Conservation (phyloP, 73 alveolate genomes). For the Paramecium sonneborni region DNA sequence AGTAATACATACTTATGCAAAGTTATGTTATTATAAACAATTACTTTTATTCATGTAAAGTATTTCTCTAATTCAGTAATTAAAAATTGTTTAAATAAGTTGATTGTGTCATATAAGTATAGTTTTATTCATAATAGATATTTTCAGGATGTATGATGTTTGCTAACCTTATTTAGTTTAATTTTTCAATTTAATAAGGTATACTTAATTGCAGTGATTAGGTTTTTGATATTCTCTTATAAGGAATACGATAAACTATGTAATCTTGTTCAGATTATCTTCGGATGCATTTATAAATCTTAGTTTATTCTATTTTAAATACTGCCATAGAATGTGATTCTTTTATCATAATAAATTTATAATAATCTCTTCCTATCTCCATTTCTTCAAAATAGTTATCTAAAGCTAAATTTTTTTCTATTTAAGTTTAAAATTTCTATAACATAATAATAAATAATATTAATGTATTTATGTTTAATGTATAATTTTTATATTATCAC, state of each 20-base stretch:
- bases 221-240: not conserved
- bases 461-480: not conserved
- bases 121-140: not conserved
- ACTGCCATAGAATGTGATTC: not conserved
- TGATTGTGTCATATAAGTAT: not conserved
- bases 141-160: not conserved
- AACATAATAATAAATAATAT: not conserved
- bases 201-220: not conserved
- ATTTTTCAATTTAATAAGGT: not conserved
- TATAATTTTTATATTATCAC: not conserved
- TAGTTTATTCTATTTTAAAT: slow-evolving; percentile 16
- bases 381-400: not conserved
- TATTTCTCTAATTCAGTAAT: not conserved
- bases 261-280: not conserved
- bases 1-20: not conserved
- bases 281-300: slow-evolving; percentile 11
- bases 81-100: not conserved
- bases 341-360: not conserved
- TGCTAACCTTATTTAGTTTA: not conserved
- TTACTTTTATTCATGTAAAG: not conserved
- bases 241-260: not conserved
- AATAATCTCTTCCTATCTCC: not conserved
- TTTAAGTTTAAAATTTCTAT: not conserved
- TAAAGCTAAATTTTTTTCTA: not conserved
- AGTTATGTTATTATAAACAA: not conserved